Base-by-base conservation (phyloP, 106 monocot genomes). In the Chionographis japonica region DNA sequence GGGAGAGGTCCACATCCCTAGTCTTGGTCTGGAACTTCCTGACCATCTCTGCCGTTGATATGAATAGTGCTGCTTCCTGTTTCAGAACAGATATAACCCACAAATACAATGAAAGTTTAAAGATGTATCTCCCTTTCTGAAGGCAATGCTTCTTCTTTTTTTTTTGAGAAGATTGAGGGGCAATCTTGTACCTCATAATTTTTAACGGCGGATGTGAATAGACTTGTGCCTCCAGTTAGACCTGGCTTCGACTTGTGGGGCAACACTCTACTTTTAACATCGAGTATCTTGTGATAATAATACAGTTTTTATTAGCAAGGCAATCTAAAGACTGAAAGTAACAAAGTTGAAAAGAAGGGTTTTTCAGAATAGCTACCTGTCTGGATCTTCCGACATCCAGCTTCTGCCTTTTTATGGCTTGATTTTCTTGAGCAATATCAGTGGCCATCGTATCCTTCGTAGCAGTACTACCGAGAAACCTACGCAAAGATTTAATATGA, bases 341-440 rank as follows among this genome's bases (percentile, higher is more conserved):
- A 50, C 0, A n/a, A 60, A 27, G 12, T 19, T n/a, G 18, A 60
- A 39, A 8, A 11, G 54, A 27, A 51, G 55, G 38, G 2, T 52
- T 35, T 6, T 14, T 51, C 1, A 38, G 4, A 59, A 40, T 12
- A 54, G 12, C n/a, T 78, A 88, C 95, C 86, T 85, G 81, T 67
- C 83, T 79, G 8, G 70, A 62, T 52, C 62, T 73, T 62, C 89
- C 95, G 11, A 49, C 75, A 53, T 92, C 92, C 55, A 95, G 68
- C 61, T 89, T 95, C 65, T 95, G 95, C 65, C 78, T 88, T 66
- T 95, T 95, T 37, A 92, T 68, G 4, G 92, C 88, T 67, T 92
- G 91, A 61, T 95, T 89, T 60, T 92, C 88, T 56, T 84, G 88
- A 65, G 82, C 75, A 74, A 86, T 77, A n/a, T 95, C 82, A 76